Evolutionary conservation across 2,329 filamentous ascomycete genomes (phyloP), one percentile per base, ranked within the genome.

Genomic region (Phialocephala sp.): DNA sequence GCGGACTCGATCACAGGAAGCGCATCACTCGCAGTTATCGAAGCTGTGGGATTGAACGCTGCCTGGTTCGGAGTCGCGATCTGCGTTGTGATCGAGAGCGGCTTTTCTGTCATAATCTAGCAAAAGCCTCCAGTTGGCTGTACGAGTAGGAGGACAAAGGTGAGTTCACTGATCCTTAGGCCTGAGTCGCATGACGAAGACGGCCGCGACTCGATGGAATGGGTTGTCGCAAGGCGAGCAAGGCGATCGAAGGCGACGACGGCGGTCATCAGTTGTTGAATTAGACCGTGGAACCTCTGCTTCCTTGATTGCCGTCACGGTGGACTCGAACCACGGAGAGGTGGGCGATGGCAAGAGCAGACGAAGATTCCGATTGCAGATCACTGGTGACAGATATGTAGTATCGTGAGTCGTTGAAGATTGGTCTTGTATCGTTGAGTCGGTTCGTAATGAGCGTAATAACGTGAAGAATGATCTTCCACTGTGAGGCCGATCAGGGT

Each of bases 1-100:
- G 77, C 79, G 64, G 79, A 77, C 79, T 89, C 84, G 72, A 79
- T 78, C 60, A 72, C 65, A 47, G 68, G 64, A 47, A 64, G 72
- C 70, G 71, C 72, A 72, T 75, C 74, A 62, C 68, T 68, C 41
- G 66, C 50, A 45, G 71, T 69, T 59, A 68, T 66, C 27, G 71
- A 64, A 37, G 65, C 59, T 20, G 71, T 61, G 41, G 73, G 62
- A 62, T 69, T 67, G 52, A 70, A 68, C 58, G 72, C 67, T 61
- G 67, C 64, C 62, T 72, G 74, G 54, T 64, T 70, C 64, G 74
- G 72, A 67, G 73, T 73, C 74, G 76, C 75, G 71, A 72, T 72
- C 72, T 75, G 75, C 76, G 76, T 74, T 65, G 74, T 71, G 71
- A 74, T 75, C 62, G 73, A 75, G 60, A 73, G 69, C 62, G 68